Conservation (phyloP, 176 grass and related monocot genomes). For the Carex parvula region DNA sequence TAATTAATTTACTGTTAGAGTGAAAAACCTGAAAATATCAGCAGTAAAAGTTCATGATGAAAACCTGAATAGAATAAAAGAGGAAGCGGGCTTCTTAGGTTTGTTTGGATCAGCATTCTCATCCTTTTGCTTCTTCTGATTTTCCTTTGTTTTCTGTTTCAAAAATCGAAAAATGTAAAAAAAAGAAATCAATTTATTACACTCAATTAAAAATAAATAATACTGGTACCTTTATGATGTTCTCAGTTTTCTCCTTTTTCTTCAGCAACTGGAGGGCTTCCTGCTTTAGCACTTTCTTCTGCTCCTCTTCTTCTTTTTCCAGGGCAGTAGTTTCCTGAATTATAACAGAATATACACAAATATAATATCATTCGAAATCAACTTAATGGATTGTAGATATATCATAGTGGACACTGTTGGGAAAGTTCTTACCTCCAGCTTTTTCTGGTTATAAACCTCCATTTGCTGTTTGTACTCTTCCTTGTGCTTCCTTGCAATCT, state of each 20-base stretch:
- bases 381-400: neutral
- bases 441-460: constrained; percentile 72
- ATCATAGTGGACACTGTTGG: neutral
- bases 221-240: constrained; percentile 71
- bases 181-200: neutral
- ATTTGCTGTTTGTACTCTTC: constrained; percentile 59
- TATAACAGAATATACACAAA: neutral
- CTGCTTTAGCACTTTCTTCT: constrained; percentile 74
- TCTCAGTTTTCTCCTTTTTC: constrained; percentile 88
- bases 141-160: constrained; percentile 71
- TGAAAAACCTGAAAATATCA: neutral
- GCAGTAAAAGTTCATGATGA: neutral
- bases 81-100: constrained; percentile 70
- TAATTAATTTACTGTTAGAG: neutral
- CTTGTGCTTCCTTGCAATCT: constrained; percentile 60
- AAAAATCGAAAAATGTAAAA: neutral
- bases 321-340: constrained; percentile 46
- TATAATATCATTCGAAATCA: neutral
- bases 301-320: constrained; percentile 75
- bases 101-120: constrained; percentile 58
- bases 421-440: constrained; percentile 40
- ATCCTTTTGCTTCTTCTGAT: constrained; percentile 35
- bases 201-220: neutral
- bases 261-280: constrained; percentile 83
- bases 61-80: constrained; percentile 81